Percentiles rank a stretch among this genome's conserved stretches.
phyloP scores from a whole-genome alignment of 441 rosid genomes.

The Francoa sonchifolia region DNA sequence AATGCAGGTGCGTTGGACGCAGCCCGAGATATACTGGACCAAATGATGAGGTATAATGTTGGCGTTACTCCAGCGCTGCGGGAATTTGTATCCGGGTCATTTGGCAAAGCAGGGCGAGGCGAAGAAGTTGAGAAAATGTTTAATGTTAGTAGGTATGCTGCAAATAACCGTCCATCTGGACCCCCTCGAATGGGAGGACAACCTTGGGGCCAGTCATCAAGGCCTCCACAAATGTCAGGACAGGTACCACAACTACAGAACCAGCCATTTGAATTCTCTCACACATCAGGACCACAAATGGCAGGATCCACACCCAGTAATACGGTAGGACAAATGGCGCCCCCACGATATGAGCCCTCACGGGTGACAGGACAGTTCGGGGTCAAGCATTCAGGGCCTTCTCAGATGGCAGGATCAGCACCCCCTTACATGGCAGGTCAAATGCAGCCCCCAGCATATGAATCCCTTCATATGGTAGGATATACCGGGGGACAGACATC shows the following conservation, averaged over 20 bases:
- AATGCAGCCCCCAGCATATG: too few species aligned
- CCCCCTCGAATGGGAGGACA: constrained; percentile 18
- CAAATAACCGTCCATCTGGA: constrained; percentile 17
- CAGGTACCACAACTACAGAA: not conserved
- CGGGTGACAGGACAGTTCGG: too few species aligned
- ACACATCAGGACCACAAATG: too few species aligned
- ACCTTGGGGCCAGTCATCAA: not conserved
- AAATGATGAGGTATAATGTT: constrained; percentile 50
- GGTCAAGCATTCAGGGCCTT: constrained; percentile 9
- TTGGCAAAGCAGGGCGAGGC: constrained; percentile 39
- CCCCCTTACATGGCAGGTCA: constrained; percentile 10
- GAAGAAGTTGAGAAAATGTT: constrained; percentile 56
- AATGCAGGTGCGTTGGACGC: constrained; percentile 43
- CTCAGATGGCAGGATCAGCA: constrained; percentile 5
- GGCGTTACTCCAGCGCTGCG: constrained; percentile 50
- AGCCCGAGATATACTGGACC: constrained; percentile 39
- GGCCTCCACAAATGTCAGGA: not conserved
- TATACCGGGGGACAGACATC: too few species aligned
- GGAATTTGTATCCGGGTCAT: constrained; percentile 34
- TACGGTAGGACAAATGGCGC: too few species aligned
- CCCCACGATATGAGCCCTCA: too few species aligned
- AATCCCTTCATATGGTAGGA: too few species aligned
- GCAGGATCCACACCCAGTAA: too few species aligned
- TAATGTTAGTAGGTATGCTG: constrained; percentile 31
- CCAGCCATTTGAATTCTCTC: too few species aligned